Conservation (phyloP, 495 filamentous ascomycete genomes). For the Astrothelium macrocarpum region DNA sequence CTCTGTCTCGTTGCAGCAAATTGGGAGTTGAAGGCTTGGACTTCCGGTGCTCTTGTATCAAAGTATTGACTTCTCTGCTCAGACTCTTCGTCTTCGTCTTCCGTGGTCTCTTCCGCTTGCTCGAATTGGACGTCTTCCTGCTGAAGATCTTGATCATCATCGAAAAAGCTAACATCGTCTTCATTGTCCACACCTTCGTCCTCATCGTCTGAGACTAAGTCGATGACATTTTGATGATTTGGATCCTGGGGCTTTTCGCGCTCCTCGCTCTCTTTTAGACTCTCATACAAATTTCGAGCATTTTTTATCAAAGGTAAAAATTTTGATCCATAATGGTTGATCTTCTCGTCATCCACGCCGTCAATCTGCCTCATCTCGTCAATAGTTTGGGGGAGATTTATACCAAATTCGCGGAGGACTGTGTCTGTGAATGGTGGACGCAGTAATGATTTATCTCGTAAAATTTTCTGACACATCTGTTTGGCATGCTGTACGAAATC, state of each 20-base stretch:
- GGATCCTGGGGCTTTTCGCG: conserved; percentile 29
- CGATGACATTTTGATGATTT: conserved; percentile 55
- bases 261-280: conserved; percentile 38
- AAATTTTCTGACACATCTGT: conserved; percentile 52
- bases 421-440: conserved; percentile 66
- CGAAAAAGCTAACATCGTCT: conserved; percentile 35
- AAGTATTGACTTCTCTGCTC: conserved; percentile 21
- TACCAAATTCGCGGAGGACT: conserved; percentile 73
- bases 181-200: conserved; percentile 38
- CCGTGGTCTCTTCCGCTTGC: background rate
- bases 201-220: conserved; percentile 57
- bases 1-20: background rate
- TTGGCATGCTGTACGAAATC: conserved; percentile 58
- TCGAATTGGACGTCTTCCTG: background rate
- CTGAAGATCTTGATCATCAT: conserved; percentile 28
- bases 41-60: background rate
- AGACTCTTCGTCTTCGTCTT: conserved; percentile 14
- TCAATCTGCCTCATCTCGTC: conserved; percentile 56
- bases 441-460: conserved; percentile 51
- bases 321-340: conserved; percentile 54
- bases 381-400: conserved; percentile 54
- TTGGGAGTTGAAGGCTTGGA: conserved; percentile 11
- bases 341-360: conserved; percentile 60
- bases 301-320: conserved; percentile 57
- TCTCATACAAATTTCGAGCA: conserved; percentile 46